Conservation (phyloP, 352 stramenopile genomes). For the Pythium periplocum region DNA sequence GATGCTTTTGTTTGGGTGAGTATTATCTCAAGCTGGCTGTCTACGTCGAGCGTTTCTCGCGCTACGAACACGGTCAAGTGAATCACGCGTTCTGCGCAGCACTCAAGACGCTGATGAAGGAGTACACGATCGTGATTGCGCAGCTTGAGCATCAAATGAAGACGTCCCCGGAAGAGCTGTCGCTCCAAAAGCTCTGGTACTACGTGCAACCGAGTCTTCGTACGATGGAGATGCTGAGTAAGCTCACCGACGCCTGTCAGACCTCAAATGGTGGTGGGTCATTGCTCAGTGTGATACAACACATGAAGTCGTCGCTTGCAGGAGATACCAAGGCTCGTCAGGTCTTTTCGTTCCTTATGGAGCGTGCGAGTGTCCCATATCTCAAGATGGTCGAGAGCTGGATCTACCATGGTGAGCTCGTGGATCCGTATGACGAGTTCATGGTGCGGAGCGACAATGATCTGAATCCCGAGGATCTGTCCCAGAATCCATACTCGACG, state of each 20-base stretch:
- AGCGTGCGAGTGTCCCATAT: constrained; percentile 81
- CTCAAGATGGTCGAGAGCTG: constrained; percentile 88
- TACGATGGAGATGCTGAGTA: constrained; percentile 90
- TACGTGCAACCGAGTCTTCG: constrained; percentile 88
- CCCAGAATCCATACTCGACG: constrained; percentile 84
- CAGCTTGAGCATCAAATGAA: constrained; percentile 87
- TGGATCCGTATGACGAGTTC: constrained; percentile 90
- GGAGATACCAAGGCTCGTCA: constrained; percentile 74
- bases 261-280: constrained; percentile 84
- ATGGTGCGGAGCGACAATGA: constrained; percentile 84
- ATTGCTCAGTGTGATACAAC: constrained; percentile 88
- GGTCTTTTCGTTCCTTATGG: constrained; percentile 82
- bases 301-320: constrained; percentile 70
- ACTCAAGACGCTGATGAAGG: constrained; percentile 87
- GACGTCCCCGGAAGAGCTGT: constrained; percentile 35
- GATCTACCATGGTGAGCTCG: constrained; percentile 87
- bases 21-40: constrained; percentile 71
- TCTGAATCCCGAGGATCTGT: constrained; percentile 78
- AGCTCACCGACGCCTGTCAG: constrained; percentile 68
- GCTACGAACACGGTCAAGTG: constrained; percentile 91
- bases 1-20: constrained; percentile 68
- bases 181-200: constrained; percentile 91
- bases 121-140: constrained; percentile 91
- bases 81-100: constrained; percentile 92
- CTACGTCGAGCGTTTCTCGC: constrained; percentile 78